These are phyloP conservation scores for Vigna trinervia DNA, from an alignment of 306 rosid species.

Conservation along the genomic window DNA sequence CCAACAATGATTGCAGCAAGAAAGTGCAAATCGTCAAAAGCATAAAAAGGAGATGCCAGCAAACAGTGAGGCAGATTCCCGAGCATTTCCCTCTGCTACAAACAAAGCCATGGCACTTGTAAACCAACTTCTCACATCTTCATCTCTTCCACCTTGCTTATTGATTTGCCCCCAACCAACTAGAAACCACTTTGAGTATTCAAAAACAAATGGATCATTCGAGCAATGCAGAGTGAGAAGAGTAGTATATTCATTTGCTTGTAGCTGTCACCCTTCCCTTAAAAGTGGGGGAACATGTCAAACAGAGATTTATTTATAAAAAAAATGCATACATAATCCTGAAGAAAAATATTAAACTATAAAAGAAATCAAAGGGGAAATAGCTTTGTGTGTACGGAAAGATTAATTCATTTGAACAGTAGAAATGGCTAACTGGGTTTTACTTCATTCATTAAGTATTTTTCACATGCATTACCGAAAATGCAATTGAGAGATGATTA, in stretches of 20 bases:
- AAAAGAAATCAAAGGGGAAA: slow-evolving; percentile 7
- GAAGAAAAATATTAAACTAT: not conserved
- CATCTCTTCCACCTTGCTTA: not conserved
- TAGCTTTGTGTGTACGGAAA: not conserved
- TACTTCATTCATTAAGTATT: not conserved
- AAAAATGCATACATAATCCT: not conserved
- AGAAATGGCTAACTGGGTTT: not conserved
- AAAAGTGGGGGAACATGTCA: slow-evolving; percentile 36
- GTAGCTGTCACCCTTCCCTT: slow-evolving; percentile 45
- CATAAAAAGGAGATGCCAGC: slow-evolving; percentile 37
- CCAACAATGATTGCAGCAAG: slow-evolving; percentile 8
- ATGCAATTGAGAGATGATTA: not conserved
- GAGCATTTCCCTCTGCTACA: slow-evolving; percentile 40
- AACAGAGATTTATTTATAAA: slow-evolving; percentile 16
- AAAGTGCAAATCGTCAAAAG: slow-evolving; percentile 27
- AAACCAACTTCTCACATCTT: slow-evolving; percentile 26
- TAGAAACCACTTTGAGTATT: slow-evolving; percentile 37
- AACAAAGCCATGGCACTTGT: slow-evolving; percentile 42
- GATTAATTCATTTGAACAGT: not conserved
- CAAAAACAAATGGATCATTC: slow-evolving; percentile 34
- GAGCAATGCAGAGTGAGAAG: slow-evolving; percentile 25
- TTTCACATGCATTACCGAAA: not conserved
- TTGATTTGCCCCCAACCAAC: slow-evolving; percentile 16
- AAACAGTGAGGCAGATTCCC: slow-evolving; percentile 40
- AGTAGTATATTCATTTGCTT: slow-evolving; percentile 27